Conservation (phyloP, 2,329 filamentous ascomycete genomes). For the Raffaelea albimanens region DNA sequence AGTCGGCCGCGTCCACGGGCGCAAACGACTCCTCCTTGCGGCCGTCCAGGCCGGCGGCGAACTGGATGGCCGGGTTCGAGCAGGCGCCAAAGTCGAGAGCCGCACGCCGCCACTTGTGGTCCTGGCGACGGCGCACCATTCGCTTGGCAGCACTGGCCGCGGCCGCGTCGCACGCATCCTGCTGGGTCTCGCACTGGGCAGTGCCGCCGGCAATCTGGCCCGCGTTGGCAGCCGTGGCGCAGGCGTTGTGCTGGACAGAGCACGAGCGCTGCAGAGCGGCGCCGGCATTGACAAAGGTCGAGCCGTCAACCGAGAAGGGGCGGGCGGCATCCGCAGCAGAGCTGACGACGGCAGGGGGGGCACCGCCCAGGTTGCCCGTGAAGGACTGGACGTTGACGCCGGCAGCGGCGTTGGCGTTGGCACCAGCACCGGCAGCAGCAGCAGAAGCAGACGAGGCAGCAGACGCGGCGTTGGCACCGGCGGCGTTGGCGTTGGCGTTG, state of each 20-base stretch:
- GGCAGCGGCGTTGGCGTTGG: slow-evolving; percentile 11
- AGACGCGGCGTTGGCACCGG: slow-evolving; percentile 1
- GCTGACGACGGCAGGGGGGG: slow-evolving; percentile 30
- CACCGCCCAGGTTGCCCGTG: slow-evolving; percentile 31
- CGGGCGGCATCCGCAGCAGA: slow-evolving; percentile 23
- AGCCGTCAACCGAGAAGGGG: slow-evolving; percentile 43
- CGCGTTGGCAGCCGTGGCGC: slow-evolving; percentile 37
- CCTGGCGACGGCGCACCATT: slow-evolving; percentile 12
- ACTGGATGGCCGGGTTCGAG: slow-evolving; percentile 37
- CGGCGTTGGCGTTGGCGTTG: slow-evolving; percentile 1
- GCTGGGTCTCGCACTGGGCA: slow-evolving; percentile 33
- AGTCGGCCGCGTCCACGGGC: slow-evolving; percentile 29
- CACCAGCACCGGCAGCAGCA: neutral
- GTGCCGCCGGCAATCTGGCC: slow-evolving; percentile 26
- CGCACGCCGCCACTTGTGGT: slow-evolving; percentile 14
- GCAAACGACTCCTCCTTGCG: slow-evolving; percentile 33
- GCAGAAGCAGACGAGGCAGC: neutral
- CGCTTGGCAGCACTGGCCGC: slow-evolving; percentile 12
- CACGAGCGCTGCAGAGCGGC: slow-evolving; percentile 39
- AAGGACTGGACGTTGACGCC: slow-evolving; percentile 34
- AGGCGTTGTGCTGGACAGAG: slow-evolving; percentile 40
- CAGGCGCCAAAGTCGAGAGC: slow-evolving; percentile 34
- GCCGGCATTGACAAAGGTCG: slow-evolving; percentile 39
- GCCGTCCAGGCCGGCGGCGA: slow-evolving; percentile 37
- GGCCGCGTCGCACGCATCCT: slow-evolving; percentile 25